Conservation (phyloP, 495 filamentous ascomycete genomes). For the Cairneyella variabilis region DNA sequence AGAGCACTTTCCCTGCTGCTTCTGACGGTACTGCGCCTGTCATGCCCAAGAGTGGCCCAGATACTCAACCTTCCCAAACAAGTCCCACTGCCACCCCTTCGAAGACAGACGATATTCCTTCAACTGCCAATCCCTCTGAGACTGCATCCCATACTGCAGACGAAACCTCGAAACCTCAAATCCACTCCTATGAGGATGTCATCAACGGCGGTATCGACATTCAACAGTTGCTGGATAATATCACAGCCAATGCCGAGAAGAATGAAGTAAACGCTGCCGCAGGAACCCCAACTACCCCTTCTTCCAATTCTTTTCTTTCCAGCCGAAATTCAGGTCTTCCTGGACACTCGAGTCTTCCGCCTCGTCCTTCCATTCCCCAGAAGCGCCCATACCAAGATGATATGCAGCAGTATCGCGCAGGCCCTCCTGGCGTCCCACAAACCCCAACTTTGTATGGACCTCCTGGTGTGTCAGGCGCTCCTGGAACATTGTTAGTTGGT, state of each 20-base stretch:
- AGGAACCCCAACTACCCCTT: conserved; percentile 29
- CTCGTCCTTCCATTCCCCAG: conserved; percentile 29
- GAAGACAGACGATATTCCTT: conserved; percentile 22
- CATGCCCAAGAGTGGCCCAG: conserved; percentile 26
- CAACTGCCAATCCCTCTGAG: conserved; percentile 27
- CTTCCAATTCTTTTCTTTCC: conserved; percentile 34
- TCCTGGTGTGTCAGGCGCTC: conserved; percentile 24
- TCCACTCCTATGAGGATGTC: conserved; percentile 29
- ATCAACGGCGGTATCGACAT: conserved; percentile 42
- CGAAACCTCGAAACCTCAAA: conserved; percentile 6
- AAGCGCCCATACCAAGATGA: conserved; percentile 44
- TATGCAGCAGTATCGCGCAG: conserved; percentile 26
- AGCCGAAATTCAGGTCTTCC: conserved; percentile 34
- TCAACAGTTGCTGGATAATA: conserved; percentile 46
- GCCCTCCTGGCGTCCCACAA: conserved; percentile 24
- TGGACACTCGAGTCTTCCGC: conserved; percentile 35
- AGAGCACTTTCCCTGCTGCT: conserved; percentile 6
- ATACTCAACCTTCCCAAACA: conserved; percentile 2
- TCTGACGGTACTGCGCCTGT: conserved; percentile 12
- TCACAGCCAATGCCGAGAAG: conserved; percentile 40
- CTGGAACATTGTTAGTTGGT: conserved; percentile 30
- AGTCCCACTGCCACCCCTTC: conserved; percentile 8
- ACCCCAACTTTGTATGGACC: conserved; percentile 43
- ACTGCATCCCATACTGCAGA: conserved; percentile 13
- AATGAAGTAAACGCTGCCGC: conserved; percentile 25